A percentile compares a stretch with the other conserved stretches of the same genome.
Evolutionary conservation across 2,329 filamentous ascomycete genomes (phyloP).

Genomic region (Exophiala viscosa): DNA sequence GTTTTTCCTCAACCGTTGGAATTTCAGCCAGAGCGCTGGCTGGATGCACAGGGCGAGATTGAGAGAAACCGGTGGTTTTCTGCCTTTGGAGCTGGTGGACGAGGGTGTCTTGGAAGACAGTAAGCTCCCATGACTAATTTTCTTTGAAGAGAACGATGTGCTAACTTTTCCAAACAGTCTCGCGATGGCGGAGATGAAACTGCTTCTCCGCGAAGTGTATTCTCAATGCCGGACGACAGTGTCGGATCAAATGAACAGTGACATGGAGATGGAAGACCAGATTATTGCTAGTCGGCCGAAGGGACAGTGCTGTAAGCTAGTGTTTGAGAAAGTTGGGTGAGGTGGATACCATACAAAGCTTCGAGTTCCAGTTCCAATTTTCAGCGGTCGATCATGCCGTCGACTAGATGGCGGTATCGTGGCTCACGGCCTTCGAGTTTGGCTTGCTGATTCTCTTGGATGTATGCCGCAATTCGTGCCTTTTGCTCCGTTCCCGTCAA

Average conservation of each 20-base stretch:
- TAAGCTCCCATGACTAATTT: conserved; percentile 44
- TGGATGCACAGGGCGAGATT: conserved; percentile 7
- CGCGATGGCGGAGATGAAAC: conserved; percentile 66
- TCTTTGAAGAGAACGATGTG: not conserved
- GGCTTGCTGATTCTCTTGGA: not conserved
- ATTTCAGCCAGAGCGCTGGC: conserved; percentile 23
- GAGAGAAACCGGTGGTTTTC: conserved; percentile 17
- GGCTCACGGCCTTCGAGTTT: not conserved
- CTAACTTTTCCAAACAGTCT: conserved; percentile 41
- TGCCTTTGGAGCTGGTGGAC: conserved; percentile 17
- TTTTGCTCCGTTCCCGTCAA: not conserved
- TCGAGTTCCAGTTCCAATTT: too few species aligned
- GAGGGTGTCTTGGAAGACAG: conserved; percentile 40
- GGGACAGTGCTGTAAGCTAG: conserved; percentile 57
- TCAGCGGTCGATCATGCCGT: too few species aligned
- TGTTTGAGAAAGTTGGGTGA: conserved; percentile 21
- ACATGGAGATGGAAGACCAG: conserved; percentile 65
- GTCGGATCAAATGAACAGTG: conserved; percentile 52
- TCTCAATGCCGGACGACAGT: conserved; percentile 52
- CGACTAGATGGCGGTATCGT: not conserved
- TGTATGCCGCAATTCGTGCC: not conserved
- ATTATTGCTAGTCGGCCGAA: conserved; percentile 63
- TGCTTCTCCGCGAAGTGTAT: conserved; percentile 61
- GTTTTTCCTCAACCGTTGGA: conserved; percentile 28
- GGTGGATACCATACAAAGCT: too few species aligned